These are phyloP conservation scores for Acer negundo DNA, from an alignment of 345 rosid genomes.

Conservation along the genomic window DNA sequence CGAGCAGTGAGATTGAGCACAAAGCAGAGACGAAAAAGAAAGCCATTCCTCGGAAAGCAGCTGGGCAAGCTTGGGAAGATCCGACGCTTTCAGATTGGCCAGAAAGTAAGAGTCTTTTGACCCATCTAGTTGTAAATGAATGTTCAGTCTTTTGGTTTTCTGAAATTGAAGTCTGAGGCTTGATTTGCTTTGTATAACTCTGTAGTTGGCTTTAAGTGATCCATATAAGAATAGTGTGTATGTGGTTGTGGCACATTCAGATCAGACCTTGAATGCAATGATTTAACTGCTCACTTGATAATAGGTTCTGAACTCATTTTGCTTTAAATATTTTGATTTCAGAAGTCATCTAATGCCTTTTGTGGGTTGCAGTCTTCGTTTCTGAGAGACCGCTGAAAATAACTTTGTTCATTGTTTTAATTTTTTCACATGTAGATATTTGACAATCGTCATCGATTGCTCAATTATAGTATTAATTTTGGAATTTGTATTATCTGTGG, in stretches of 20 bases:
- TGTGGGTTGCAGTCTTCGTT: too few relatives aligned
- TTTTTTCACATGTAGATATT: not conserved
- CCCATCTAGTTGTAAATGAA: not conserved
- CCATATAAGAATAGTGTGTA: not conserved
- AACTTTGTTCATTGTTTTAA: too few relatives aligned
- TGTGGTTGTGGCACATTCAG: not conserved
- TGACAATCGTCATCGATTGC: not conserved
- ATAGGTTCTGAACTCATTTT: not conserved
- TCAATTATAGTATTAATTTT: too few relatives aligned
- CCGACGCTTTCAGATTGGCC: conserved; percentile 98
- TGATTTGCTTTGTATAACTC: not conserved
- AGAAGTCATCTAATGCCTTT: not conserved
- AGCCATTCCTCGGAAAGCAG: conserved; percentile 96
- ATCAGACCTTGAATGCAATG: not conserved
- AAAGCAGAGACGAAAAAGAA: conserved; percentile 90
- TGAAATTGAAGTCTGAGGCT: not conserved
- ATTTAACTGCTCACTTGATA: not conserved
- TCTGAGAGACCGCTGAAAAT: too few relatives aligned
- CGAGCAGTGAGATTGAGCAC: conserved; percentile 88
- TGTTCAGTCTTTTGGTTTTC: not conserved
- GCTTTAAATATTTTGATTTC: not conserved
- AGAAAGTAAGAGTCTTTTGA: conserved; percentile 57
- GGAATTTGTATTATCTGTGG: not conserved
- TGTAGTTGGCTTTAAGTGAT: not conserved
- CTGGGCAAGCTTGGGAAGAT: conserved; percentile 97